Evolutionary conservation across 345 rosid species (phyloP), one percentile per base, ranked within the genome.

Genomic region (Eucalyptus regnans): DNA sequence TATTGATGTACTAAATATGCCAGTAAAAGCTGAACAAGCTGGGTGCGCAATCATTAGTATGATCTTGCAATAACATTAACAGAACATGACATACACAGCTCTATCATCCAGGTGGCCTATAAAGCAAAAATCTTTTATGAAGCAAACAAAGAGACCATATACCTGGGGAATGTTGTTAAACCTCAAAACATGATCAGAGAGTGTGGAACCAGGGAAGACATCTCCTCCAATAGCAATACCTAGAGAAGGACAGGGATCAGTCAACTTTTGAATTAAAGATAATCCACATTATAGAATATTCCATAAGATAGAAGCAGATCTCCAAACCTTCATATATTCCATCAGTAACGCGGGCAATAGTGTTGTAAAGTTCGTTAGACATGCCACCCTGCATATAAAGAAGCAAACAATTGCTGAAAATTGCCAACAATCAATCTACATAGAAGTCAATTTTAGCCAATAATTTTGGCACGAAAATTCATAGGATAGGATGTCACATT

Each of bases 191-290:
- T 96, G 98, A 92, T 97, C 98, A 81, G 99, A 97, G 86, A 97
- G 95, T 44, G 99, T 97, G 68, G 99, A 97, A 64, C 98, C 98
- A 3, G 99, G 99, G 94, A 96, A 97, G 88, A 96, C 99, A 93
- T 97, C 99, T 90, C 99, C 99, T 92, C 98, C 99, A 90, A 96
- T 97, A 86, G 99, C 99, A 92, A 97, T 96, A 88, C 99, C 99
- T 97, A 66, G 27, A 84, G 33, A 48, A 90, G 90, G 92, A 88
- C 86, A 90, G 90, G 64, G n/a, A 85, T 41, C 29, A n/a, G 60
- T 51, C 87, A 76, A 88, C 88, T 14, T 52, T 17, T 89, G 31
- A 85, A 89, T 87, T 27, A 66, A 27, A 50, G 33, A 29, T 43
- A 49, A 41, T 56, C 20, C 60, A 29, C 64, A 49, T 62, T 54